A percentile compares a stretch with the other conserved stretches of the same genome.
Conservation (phyloP, 176 grass and related monocot genomes). For the Puccinellia tenuiflora region DNA sequence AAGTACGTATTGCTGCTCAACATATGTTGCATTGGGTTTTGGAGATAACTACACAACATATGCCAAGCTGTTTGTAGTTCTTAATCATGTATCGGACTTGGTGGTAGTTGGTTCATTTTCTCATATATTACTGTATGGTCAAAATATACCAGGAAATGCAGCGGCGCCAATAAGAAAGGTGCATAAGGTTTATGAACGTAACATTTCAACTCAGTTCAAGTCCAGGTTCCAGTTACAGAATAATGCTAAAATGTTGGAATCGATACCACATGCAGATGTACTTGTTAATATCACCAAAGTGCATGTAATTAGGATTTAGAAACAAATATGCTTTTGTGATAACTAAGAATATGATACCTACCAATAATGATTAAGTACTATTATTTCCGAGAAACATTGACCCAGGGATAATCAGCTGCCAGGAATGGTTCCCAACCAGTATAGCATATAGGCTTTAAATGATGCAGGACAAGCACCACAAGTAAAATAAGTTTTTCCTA, state of each 20-base stretch:
- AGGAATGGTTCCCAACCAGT: neutral
- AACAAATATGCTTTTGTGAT: neutral
- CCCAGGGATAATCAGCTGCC: neutral
- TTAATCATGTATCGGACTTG: neutral
- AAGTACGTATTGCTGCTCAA: neutral
- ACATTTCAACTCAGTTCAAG: neutral
- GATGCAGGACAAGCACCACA: neutral
- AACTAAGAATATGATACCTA: neutral
- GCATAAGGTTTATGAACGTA: constrained; percentile 1
- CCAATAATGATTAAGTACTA: neutral
- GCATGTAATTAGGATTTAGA: neutral
- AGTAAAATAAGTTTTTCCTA: neutral
- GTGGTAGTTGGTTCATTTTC: neutral
- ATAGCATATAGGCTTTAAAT: neutral
- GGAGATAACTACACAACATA: neutral
- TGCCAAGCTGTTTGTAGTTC: neutral
- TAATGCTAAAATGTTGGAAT: neutral
- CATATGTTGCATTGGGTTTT: constrained; percentile 10
- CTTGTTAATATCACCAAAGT: neutral
- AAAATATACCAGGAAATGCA: neutral
- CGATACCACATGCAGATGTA: neutral
- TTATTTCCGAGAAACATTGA: neutral
- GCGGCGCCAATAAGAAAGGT: neutral
- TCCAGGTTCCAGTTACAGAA: neutral
- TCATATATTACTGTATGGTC: neutral